These are phyloP conservation scores for Fusarium sp. DNA, from an alignment of 2,329 filamentous ascomycete species.

Conservation along the genomic window DNA sequence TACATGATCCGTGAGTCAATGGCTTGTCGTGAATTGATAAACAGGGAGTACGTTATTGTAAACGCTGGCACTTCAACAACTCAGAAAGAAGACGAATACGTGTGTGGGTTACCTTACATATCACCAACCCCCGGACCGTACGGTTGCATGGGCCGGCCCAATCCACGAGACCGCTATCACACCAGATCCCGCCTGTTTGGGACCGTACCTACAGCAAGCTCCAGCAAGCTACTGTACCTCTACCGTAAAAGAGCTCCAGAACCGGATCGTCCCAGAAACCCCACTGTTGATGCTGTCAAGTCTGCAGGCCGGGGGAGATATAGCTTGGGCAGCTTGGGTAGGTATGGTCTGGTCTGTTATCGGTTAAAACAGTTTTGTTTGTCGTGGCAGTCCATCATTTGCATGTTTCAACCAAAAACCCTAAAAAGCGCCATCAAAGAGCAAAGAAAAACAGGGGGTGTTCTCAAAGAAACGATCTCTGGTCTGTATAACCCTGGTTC, in stretches of 20 bases:
- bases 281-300: constrained; percentile 33
- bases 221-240: constrained; percentile 10
- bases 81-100: constrained; percentile 30
- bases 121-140: constrained; percentile 11
- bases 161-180: constrained; percentile 42
- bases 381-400: constrained; percentile 33
- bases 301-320: constrained; percentile 23
- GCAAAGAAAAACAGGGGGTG: constrained; percentile 3
- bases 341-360: not conserved
- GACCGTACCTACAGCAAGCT: constrained; percentile 46
- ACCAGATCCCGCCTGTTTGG: constrained; percentile 50
- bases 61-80: constrained; percentile 23
- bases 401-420: constrained; percentile 3
- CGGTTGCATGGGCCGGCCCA: constrained; percentile 9
- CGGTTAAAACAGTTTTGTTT: not conserved
- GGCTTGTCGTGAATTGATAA: not conserved
- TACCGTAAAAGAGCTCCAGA: constrained; percentile 1
- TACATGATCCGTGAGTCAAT: constrained; percentile 1
- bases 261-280: not conserved
- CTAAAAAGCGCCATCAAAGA: not conserved
- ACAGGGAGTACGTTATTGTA: constrained; percentile 6
- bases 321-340: constrained; percentile 2
- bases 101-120: constrained; percentile 16
- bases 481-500: constrained; percentile 28
- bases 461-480: not conserved